Evolutionary conservation across 1,284 basidiomycete species (phyloP).

Genomic region (Apiotrichum brassicae): DNA sequence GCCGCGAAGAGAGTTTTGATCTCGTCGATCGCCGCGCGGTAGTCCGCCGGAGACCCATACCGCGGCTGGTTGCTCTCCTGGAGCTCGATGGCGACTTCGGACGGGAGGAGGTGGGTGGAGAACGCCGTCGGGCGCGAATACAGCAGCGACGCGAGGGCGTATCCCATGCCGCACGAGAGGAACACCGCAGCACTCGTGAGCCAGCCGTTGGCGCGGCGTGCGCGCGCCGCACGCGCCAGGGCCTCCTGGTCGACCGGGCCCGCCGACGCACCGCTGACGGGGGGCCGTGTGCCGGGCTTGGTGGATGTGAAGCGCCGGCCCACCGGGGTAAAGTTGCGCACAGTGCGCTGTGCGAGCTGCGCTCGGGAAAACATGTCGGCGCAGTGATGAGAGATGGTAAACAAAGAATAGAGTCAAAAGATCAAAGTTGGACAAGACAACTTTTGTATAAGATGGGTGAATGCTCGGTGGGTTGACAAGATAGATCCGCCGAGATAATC

Average conservation of each 20-base stretch:
- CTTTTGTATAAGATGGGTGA: too few species aligned
- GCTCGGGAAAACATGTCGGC: too few species aligned
- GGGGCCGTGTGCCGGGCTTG: neutral
- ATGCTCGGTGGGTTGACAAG: too few species aligned
- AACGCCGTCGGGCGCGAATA: slow-evolving; percentile 1
- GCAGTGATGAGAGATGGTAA: too few species aligned
- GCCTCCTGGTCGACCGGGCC: neutral
- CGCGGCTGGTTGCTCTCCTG: slow-evolving; percentile 31
- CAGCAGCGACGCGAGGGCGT: neutral
- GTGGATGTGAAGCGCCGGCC: neutral
- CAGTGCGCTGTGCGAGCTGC: neutral
- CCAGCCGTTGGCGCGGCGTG: neutral
- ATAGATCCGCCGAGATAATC: too few species aligned
- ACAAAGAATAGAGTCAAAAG: too few species aligned
- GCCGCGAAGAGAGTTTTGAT: slow-evolving; percentile 19
- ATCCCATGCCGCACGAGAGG: neutral
- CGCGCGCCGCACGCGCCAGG: neutral
- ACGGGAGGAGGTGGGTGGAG: slow-evolving; percentile 20
- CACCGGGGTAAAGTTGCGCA: neutral
- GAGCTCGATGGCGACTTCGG: slow-evolving; percentile 22
- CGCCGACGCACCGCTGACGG: neutral
- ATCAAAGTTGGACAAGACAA: too few species aligned
- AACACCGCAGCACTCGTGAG: neutral
- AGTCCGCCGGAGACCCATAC: slow-evolving; percentile 33
- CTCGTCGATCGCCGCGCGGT: slow-evolving; percentile 35